phyloP scores from a whole-genome alignment of 495 filamentous ascomycete genomes.

The Neurospora africana region DNA sequence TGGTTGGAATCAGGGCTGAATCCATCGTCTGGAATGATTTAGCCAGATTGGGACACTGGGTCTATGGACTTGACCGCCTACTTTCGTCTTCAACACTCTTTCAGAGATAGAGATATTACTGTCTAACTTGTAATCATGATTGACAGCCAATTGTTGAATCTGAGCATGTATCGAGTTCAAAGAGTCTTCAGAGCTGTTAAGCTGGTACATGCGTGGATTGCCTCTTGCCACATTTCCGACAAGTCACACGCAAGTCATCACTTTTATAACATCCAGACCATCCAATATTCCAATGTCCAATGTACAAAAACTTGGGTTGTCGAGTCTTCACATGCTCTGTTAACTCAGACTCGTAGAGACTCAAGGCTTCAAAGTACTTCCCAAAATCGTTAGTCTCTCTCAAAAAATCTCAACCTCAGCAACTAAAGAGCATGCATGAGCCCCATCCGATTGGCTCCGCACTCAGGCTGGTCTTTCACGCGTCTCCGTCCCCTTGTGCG shows the following conservation, averaged over 20 bases:
- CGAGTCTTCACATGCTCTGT: too few species aligned
- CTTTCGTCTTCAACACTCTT: neutral
- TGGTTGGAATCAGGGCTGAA: neutral
- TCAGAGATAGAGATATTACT: neutral
- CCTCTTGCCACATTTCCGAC: too few species aligned
- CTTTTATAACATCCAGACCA: too few species aligned
- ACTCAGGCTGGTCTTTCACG: neutral
- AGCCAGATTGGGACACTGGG: neutral
- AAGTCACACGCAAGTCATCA: too few species aligned
- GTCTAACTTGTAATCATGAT: neutral
- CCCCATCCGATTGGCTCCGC: slow-evolving; percentile 9
- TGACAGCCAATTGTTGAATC: neutral
- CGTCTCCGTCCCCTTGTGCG: neutral
- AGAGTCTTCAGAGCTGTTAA: too few species aligned
- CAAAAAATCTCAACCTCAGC: neutral
- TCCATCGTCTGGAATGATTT: neutral
- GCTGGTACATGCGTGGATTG: too few species aligned
- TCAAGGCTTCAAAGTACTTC: neutral
- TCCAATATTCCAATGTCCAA: too few species aligned
- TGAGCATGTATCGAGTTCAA: too few species aligned
- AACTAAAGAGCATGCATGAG: slow-evolving; percentile 13
- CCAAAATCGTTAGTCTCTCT: neutral
- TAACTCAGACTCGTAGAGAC: too few species aligned
- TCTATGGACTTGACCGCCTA: neutral
- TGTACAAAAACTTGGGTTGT: too few species aligned